phyloP scores from a whole-genome alignment of 768 basidiomycete species.

The Amyloporia xantha region DNA sequence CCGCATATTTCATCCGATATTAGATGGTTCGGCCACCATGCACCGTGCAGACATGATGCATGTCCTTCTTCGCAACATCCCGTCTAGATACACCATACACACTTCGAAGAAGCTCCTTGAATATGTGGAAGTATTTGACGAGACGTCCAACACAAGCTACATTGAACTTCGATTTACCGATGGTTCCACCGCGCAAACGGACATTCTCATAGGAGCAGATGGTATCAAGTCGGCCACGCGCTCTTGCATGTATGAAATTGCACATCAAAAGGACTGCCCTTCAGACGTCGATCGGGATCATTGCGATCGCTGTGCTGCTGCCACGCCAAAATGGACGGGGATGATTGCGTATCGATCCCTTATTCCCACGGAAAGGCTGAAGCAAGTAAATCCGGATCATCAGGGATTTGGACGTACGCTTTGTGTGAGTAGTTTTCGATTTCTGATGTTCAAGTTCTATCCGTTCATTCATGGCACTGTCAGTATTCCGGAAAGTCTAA shows the following conservation, averaged over 20 bases:
- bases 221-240: slow-evolving; percentile 23
- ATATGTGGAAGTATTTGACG: slow-evolving; percentile 10
- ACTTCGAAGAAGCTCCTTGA: slow-evolving; percentile 17
- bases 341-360: slow-evolving; percentile 21
- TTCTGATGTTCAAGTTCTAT: no score
- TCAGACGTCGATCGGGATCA: not conserved
- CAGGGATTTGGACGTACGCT: slow-evolving; percentile 8
- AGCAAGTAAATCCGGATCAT: slow-evolving; percentile 13
- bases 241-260: slow-evolving; percentile 14
- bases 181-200: slow-evolving; percentile 15
- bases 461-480: no score
- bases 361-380: slow-evolving; percentile 18
- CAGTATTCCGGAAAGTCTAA: slow-evolving; percentile 18
- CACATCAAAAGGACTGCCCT: slow-evolving; percentile 10
- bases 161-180: slow-evolving; percentile 18
- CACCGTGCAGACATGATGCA: slow-evolving; percentile 23
- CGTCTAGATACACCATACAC: slow-evolving; percentile 13
- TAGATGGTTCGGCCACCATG: slow-evolving; percentile 20
- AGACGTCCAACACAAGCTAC: not conserved
- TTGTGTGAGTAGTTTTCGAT: slow-evolving; percentile 4
- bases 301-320: slow-evolving; percentile 9
- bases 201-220: slow-evolving; percentile 24
- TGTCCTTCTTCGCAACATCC: slow-evolving; percentile 16
- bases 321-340: slow-evolving; percentile 22
- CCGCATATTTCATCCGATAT: not conserved